Evolutionary conservation across 2,329 filamentous ascomycete genomes (phyloP), one percentile per base, ranked within the genome.

Genomic region (Aspergillus hiratsukae): DNA sequence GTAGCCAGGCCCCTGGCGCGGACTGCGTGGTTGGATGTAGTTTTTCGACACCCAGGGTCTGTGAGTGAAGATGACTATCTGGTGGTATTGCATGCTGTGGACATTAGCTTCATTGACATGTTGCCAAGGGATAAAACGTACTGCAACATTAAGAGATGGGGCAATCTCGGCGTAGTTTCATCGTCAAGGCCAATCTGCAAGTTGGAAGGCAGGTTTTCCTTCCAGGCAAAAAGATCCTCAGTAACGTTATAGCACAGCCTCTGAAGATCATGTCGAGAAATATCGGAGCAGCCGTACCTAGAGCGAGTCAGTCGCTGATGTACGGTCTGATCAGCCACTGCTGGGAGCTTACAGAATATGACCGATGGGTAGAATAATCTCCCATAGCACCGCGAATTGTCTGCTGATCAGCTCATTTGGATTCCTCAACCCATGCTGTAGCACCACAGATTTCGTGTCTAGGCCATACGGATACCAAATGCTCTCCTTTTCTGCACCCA

Each of bases 31-130:
- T 56, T 77, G 75, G 40, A 75, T 73, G 51, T 75, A 75, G 49
- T 64, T 71, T 55, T 75, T 72, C 3, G 76, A 76, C 19, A 77
- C 71, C 72, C 74, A 78, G 11, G 76, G 76, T 2, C 76, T 68
- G 48, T 77, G 75, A 54, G 75, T 69, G 60, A 76, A 75, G 27
- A 78, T 77, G 51, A 76, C 66, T 2, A 76, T 73, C 51, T 77
- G 74, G 56, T 77, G 69, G 52, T 77, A 77, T 68, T 77, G 74
- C 68, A 77, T 74, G 52, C 73, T 75, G 28, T 49, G 23, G 31
- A 1, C 4, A 28, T 55, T 45, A 60, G 51, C n/a, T 56, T 27
- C 58, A 28, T 9, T 21, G 28, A 0, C 14, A 5, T 48, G 21
- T 23, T 5, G 7, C 6, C 21, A 7, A 7, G 0, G 14, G 31